A percentile compares a stretch with the other conserved stretches of the same genome.
These are phyloP conservation scores for Gaertneriomyces sp. DNA, from an alignment of 192 early-diverging fungal species.

Conservation along the genomic window DNA sequence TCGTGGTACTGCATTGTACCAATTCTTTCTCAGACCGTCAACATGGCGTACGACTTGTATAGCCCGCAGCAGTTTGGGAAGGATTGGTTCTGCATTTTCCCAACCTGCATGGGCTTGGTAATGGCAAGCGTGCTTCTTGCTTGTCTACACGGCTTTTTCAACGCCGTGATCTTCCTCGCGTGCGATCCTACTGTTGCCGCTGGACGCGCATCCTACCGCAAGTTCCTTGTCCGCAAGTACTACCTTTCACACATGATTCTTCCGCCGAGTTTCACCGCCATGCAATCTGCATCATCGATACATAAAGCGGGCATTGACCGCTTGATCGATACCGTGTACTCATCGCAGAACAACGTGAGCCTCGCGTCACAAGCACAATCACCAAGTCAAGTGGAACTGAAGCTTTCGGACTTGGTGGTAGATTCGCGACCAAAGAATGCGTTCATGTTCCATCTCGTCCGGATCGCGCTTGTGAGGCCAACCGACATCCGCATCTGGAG, in stretches of 20 bases:
- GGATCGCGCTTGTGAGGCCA: no score
- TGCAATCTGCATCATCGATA: no score
- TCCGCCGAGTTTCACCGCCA: no score
- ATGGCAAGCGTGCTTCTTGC: neutral
- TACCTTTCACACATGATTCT: neutral
- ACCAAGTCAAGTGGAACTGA: no score
- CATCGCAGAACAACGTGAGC: no score
- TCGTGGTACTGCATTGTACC: conserved; percentile 6
- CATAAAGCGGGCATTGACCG: no score
- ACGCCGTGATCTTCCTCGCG: conserved; percentile 6
- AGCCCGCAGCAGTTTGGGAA: neutral
- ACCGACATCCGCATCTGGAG: no score
- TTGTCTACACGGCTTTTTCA: conserved; percentile 1
- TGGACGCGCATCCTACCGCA: conserved; percentile 2
- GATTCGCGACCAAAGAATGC: no score
- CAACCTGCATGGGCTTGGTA: neutral
- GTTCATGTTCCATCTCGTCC: no score
- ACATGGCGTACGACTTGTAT: neutral
- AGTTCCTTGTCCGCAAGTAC: neutral
- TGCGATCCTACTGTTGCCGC: conserved; percentile 6
- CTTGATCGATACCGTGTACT: no score
- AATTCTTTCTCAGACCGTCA: neutral
- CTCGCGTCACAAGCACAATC: no score
- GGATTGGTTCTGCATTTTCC: neutral
- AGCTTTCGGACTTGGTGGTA: no score